phyloP scores from a whole-genome alignment of 768 basidiomycete genomes.

The Termitomyces titanicus region DNA sequence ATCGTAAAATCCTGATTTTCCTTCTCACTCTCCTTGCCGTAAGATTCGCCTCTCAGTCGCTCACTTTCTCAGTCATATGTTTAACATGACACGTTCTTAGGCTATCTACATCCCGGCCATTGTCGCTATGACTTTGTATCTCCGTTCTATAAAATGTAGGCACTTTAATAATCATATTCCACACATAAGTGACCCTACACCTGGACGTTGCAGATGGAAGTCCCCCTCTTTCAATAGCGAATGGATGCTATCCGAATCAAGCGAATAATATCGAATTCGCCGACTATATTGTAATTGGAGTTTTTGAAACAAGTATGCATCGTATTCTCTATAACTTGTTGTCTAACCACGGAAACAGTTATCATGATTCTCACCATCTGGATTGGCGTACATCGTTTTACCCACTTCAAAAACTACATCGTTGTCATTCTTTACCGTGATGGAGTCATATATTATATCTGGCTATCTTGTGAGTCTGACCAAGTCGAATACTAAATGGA shows the following conservation, averaged over 20 bases:
- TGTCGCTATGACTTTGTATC: slow-evolving; percentile 6
- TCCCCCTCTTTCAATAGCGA: slow-evolving; percentile 7
- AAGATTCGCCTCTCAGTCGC: no score
- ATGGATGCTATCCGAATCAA: slow-evolving; percentile 12
- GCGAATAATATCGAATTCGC: slow-evolving; percentile 2
- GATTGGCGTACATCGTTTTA: no score
- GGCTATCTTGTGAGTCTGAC: neutral
- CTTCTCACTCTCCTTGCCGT: no score
- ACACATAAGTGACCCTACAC: neutral
- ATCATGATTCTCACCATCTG: no score
- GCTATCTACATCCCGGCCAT: slow-evolving; percentile 1
- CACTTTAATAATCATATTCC: neutral
- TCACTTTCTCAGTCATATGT: slow-evolving; percentile 6
- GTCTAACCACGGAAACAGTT: no score
- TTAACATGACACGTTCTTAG: neutral
- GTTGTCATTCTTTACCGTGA: neutral
- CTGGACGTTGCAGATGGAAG: no score
- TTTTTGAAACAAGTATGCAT: slow-evolving; percentile 1
- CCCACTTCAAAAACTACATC: neutral
- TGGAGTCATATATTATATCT: no score
- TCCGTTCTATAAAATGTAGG: no score
- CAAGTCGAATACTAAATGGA: neutral
- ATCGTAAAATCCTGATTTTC: slow-evolving; percentile 3
- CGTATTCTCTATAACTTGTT: neutral
- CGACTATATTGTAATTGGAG: neutral